A percentile compares a stretch with the other conserved stretches of the same genome.
Conservation (phyloP, 1,284 basidiomycete species). For the Kwoniella shivajii region DNA sequence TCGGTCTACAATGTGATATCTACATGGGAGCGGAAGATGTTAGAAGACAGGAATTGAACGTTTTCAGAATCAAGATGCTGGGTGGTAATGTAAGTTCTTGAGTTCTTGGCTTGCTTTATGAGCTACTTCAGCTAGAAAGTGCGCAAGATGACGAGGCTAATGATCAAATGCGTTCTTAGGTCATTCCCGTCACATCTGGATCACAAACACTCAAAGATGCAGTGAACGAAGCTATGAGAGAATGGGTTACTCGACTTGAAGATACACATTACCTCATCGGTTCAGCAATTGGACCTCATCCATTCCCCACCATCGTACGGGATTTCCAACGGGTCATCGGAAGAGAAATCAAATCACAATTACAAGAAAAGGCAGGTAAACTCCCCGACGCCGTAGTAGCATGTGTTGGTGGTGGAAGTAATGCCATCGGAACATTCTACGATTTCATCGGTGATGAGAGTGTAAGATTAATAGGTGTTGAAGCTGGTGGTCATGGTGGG, state of each 20-base stretch:
- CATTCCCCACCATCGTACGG: conserved; percentile 97
- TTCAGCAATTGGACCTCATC: conserved; percentile 95
- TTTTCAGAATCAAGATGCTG: conserved; percentile 97
- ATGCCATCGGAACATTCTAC: conserved; percentile 96
- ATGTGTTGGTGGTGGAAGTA: conserved; percentile 96
- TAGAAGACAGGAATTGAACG: conserved; percentile 90
- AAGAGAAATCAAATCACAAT: conserved; percentile 88
- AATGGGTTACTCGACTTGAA: conserved; percentile 96
- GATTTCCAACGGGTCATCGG: conserved; percentile 98
- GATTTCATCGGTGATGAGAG: conserved; percentile 85
- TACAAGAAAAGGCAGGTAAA: conserved; percentile 73
- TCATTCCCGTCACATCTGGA: conserved; percentile 91
- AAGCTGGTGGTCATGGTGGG: conserved; percentile 89
- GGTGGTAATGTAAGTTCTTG: conserved; percentile 71
- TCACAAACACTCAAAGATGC: conserved; percentile 96
- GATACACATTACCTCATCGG: conserved; percentile 96
- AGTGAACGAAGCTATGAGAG: conserved; percentile 93
- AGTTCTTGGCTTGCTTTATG: no score
- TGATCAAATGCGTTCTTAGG: conserved; percentile 63
- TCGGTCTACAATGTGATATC: conserved; percentile 91
- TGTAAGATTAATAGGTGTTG: conserved; percentile 87
- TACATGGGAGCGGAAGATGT: conserved; percentile 99
- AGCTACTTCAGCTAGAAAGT: no score
- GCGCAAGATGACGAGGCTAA: no score
- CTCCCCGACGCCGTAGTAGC: conserved; percentile 94